Evolutionary conservation across 345 rosid species (phyloP).

Genomic region (Clarkia xantiana): DNA sequence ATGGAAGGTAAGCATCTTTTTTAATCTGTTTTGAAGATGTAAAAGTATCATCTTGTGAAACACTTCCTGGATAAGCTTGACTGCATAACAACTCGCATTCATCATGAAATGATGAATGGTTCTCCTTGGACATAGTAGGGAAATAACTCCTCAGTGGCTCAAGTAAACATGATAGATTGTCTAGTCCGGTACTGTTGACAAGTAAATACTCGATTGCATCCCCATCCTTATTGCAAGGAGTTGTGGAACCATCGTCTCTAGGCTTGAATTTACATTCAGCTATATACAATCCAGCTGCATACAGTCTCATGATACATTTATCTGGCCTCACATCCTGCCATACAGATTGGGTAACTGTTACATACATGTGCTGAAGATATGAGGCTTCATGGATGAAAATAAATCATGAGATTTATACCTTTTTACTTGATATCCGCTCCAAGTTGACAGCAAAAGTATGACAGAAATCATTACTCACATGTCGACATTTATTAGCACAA

Average conservation of each 20-base stretch:
- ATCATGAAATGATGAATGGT: constrained; percentile 8
- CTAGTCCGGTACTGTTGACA: constrained; percentile 27
- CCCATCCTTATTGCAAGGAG: constrained; percentile 23
- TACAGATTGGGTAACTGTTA: constrained; percentile 12
- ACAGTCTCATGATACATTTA: constrained; percentile 48
- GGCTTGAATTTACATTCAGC: constrained; percentile 18
- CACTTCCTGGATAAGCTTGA: constrained; percentile 13
- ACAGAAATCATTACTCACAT: constrained; percentile 26
- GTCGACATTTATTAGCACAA: constrained; percentile 51
- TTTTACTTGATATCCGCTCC: constrained; percentile 24
- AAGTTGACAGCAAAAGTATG: constrained; percentile 35
- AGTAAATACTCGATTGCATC: constrained; percentile 24
- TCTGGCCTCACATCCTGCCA: constrained; percentile 46
- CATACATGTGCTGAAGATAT: constrained; percentile 6
- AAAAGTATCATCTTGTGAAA: constrained; percentile 13
- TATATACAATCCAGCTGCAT: constrained; percentile 45
- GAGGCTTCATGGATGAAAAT: constrained; percentile 10
- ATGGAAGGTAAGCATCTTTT: constrained; percentile 19
- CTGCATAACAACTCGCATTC: constrained; percentile 10
- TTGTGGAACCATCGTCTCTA: constrained; percentile 16
- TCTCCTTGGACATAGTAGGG: constrained; percentile 18
- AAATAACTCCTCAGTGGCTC: constrained; percentile 28
- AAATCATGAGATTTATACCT: constrained; percentile 31
- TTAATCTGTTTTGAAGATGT: constrained; percentile 16
- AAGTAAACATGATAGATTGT: constrained; percentile 31